Percentiles rank a stretch among this genome's conserved stretches.
phyloP scores from a whole-genome alignment of 768 basidiomycete genomes.

The Leucogyrophana mollusca region DNA sequence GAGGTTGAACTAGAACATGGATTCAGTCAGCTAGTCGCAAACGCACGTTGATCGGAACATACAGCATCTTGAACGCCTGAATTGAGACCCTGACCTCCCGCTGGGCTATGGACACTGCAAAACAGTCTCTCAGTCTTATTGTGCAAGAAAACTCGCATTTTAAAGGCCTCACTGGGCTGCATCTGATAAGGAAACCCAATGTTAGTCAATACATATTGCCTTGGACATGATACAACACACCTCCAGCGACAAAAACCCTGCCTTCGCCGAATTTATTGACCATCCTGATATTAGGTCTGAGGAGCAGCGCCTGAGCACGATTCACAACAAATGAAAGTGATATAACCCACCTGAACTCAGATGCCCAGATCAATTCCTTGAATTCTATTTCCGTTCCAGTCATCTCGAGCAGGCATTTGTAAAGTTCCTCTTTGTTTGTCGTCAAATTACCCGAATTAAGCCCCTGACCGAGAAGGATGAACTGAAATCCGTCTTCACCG shows the following conservation, averaged over 20 bases:
- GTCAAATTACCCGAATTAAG: slow-evolving; percentile 19
- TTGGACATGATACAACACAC: not conserved
- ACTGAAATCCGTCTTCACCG: slow-evolving; percentile 28
- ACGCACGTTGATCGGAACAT: slow-evolving; percentile 1
- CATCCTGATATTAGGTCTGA: slow-evolving; percentile 14
- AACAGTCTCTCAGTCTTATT: not conserved
- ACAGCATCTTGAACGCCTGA: slow-evolving; percentile 25
- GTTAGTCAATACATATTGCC: too few relatives aligned
- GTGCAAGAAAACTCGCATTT: not conserved
- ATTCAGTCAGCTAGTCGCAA: not conserved
- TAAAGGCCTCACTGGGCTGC: slow-evolving; percentile 17
- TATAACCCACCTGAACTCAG: slow-evolving; percentile 18
- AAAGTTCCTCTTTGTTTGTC: slow-evolving; percentile 15
- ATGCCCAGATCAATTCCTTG: slow-evolving; percentile 20
- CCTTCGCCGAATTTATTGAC: slow-evolving; percentile 11
- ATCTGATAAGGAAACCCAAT: slow-evolving; percentile 16
- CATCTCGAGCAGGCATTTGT: slow-evolving; percentile 14
- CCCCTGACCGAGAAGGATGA: slow-evolving; percentile 25
- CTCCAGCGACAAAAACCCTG: slow-evolving; percentile 13
- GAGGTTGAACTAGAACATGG: slow-evolving; percentile 35
- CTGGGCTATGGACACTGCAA: slow-evolving; percentile 20
- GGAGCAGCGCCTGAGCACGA: not conserved
- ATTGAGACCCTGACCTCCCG: slow-evolving; percentile 22
- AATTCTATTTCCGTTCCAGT: slow-evolving; percentile 24
- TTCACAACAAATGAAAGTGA: not conserved